These are phyloP conservation scores for Mytilinidion resinicola DNA, from an alignment of 495 filamentous ascomycete species.

Conservation along the genomic window DNA sequence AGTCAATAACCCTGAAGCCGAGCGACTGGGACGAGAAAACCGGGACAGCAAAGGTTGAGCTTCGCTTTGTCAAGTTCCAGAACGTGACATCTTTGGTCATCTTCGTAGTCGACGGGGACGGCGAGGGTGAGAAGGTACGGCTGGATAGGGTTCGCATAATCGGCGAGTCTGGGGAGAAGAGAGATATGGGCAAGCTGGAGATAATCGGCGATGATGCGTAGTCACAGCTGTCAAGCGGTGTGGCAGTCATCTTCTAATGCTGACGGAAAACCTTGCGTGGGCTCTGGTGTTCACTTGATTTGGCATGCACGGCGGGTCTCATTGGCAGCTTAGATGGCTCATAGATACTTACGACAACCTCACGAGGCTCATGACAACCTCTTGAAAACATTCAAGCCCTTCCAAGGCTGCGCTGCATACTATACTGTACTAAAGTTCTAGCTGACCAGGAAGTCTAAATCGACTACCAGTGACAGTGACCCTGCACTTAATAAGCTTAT, in stretches of 20 bases:
- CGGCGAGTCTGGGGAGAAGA: slow-evolving; percentile 88
- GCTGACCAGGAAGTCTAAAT: too few relatives aligned
- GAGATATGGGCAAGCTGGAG: slow-evolving; percentile 88
- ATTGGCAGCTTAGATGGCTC: too few relatives aligned
- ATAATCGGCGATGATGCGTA: slow-evolving; percentile 74
- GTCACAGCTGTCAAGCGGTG: not conserved
- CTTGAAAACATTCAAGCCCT: too few relatives aligned
- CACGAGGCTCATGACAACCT: too few relatives aligned
- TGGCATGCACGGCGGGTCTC: too few relatives aligned
- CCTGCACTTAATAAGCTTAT: too few relatives aligned
- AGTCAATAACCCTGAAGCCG: slow-evolving; percentile 62
- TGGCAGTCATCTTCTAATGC: not conserved
- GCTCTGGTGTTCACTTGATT: too few relatives aligned
- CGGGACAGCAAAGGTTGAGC: slow-evolving; percentile 71
- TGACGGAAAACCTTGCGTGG: not conserved
- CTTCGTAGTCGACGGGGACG: slow-evolving; percentile 86
- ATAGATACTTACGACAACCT: too few relatives aligned
- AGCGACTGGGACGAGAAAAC: slow-evolving; percentile 81
- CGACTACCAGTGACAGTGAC: too few relatives aligned
- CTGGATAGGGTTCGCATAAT: slow-evolving; percentile 80
- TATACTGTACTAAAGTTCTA: too few relatives aligned
- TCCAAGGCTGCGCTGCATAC: too few relatives aligned
- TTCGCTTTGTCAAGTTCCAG: slow-evolving; percentile 97
- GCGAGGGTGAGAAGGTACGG: slow-evolving; percentile 76
- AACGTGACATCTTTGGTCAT: slow-evolving; percentile 78